A percentile compares a stretch with the other conserved stretches of the same genome.
Conservation (phyloP, 495 filamentous ascomycete species). For the Hypoxylon fuscum region DNA sequence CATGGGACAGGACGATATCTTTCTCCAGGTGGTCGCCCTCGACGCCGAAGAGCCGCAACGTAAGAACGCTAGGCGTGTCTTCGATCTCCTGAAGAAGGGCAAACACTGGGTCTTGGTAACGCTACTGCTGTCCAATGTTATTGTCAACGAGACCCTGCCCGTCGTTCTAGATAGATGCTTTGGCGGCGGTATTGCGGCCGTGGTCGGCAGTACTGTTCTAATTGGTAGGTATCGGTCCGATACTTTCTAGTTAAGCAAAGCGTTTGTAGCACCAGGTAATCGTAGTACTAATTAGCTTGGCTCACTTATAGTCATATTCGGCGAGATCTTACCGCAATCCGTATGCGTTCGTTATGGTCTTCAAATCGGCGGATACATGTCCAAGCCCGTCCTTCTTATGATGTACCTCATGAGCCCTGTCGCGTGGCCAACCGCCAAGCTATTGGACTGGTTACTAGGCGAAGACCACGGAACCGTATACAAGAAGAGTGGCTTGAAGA, state of each 20-base stretch:
- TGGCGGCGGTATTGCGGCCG: conserved; percentile 93
- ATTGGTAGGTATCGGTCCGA: conserved; percentile 71
- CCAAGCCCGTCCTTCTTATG: conserved; percentile 82
- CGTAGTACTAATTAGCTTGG: conserved; percentile 14
- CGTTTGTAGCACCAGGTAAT: too few relatives aligned
- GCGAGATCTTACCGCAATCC: conserved; percentile 94
- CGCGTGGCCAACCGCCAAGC: conserved; percentile 88
- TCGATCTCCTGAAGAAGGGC: conserved; percentile 80
- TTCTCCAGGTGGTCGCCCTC: conserved; percentile 95
- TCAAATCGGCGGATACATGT: conserved; percentile 95
- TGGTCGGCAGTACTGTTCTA: conserved; percentile 87
- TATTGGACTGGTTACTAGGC: conserved; percentile 86
- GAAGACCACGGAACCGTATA: conserved; percentile 94
- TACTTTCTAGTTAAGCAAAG: background rate
- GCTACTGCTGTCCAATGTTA: conserved; percentile 92
- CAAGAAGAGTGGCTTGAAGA: conserved; percentile 88
- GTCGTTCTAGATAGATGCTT: conserved; percentile 94
- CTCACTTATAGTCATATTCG: conserved; percentile 82
- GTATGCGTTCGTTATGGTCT: conserved; percentile 96
- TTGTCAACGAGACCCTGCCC: conserved; percentile 96
- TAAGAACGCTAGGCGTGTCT: conserved; percentile 82
- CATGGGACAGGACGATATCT: conserved; percentile 94
- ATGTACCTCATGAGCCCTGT: conserved; percentile 92
- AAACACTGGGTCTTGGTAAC: conserved; percentile 99
- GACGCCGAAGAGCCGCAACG: conserved; percentile 70